A percentile compares a stretch with the other conserved stretches of the same genome.
Conservation (phyloP, 2,329 filamentous ascomycete species). For the Eutypa lata region DNA sequence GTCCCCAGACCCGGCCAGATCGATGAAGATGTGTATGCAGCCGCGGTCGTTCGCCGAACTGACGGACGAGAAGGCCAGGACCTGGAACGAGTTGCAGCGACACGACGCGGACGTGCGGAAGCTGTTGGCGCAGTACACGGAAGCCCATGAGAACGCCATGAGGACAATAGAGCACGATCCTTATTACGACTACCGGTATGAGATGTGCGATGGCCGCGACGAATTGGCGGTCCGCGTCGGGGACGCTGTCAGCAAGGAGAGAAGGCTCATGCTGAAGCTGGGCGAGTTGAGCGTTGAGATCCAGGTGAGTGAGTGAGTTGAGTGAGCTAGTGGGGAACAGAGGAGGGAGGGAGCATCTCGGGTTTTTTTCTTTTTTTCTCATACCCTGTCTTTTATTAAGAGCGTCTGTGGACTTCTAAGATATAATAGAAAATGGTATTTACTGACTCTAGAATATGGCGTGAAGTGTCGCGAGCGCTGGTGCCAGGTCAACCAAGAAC, state of each 20-base stretch:
- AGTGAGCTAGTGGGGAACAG: too few relatives aligned
- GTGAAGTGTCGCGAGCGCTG: slow-evolving; percentile 35
- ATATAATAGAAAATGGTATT: too few relatives aligned
- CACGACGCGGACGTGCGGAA: slow-evolving; percentile 35
- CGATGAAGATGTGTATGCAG: slow-evolving; percentile 26
- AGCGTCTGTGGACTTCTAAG: too few relatives aligned
- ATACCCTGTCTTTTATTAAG: too few relatives aligned
- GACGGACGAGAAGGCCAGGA: slow-evolving; percentile 44
- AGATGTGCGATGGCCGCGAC: too few relatives aligned
- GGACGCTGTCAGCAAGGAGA: slow-evolving; percentile 45
- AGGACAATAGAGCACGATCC: neutral
- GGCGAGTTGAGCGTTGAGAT: slow-evolving; percentile 49
- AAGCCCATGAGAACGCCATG: too few relatives aligned
- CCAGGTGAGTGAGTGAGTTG: slow-evolving; percentile 16
- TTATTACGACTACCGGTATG: too few relatives aligned
- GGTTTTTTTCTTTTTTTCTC: too few relatives aligned
- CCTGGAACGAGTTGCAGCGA: slow-evolving; percentile 37
- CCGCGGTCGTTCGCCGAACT: slow-evolving; percentile 41
- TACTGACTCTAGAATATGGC: too few relatives aligned
- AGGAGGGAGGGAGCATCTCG: too few relatives aligned
- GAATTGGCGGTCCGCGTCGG: too few relatives aligned
- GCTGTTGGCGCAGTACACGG: slow-evolving; percentile 36
- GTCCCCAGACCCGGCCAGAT: too few relatives aligned
- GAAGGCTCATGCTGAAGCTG: slow-evolving; percentile 41
- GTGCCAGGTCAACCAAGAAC: slow-evolving; percentile 29